phyloP scores from a whole-genome alignment of 371 early-diverging fungal genomes.

The Mortierella sp. region DNA sequence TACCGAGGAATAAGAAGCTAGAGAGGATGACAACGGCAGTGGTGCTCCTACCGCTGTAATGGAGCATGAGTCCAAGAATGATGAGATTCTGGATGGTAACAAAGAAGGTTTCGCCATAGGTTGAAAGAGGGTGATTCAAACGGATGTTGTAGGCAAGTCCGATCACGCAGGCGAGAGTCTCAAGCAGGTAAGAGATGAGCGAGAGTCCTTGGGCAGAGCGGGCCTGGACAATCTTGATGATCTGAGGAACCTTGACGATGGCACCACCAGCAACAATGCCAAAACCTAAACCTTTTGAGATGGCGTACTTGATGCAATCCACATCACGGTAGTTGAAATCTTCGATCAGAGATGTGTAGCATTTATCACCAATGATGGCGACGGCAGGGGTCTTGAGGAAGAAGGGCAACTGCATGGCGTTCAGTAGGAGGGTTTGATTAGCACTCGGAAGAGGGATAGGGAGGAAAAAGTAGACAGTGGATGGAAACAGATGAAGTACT shows the following conservation, averaged over 20 bases:
- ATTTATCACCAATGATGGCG: conserved; percentile 75
- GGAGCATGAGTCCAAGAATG: conserved; percentile 80
- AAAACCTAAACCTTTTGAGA: conserved; percentile 92
- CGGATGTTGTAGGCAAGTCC: conserved; percentile 89
- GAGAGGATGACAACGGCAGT: conserved; percentile 49
- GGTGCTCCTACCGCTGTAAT: conserved; percentile 63
- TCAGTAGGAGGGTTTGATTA: not conserved
- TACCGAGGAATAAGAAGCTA: conserved; percentile 48
- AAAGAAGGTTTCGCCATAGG: conserved; percentile 91
- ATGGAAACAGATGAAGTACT: too few relatives aligned
- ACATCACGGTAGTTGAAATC: conserved; percentile 73
- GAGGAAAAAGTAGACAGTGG: conserved; percentile 3
- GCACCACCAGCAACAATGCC: conserved; percentile 93
- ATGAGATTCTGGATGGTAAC: conserved; percentile 84
- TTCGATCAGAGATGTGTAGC: conserved; percentile 78
- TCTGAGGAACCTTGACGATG: conserved; percentile 96
- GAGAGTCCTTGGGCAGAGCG: conserved; percentile 87
- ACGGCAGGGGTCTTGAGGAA: conserved; percentile 67
- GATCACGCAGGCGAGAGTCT: conserved; percentile 84
- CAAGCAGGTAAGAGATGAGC: conserved; percentile 82
- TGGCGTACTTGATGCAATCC: conserved; percentile 82
- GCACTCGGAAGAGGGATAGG: conserved; percentile 1
- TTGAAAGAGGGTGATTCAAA: conserved; percentile 87
- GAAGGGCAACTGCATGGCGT: conserved; percentile 59
- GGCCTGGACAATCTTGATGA: conserved; percentile 86